Evolutionary conservation across 768 basidiomycete genomes (phyloP), one percentile per base, ranked within the genome.

Genomic region (Lyophyllum shimeji): DNA sequence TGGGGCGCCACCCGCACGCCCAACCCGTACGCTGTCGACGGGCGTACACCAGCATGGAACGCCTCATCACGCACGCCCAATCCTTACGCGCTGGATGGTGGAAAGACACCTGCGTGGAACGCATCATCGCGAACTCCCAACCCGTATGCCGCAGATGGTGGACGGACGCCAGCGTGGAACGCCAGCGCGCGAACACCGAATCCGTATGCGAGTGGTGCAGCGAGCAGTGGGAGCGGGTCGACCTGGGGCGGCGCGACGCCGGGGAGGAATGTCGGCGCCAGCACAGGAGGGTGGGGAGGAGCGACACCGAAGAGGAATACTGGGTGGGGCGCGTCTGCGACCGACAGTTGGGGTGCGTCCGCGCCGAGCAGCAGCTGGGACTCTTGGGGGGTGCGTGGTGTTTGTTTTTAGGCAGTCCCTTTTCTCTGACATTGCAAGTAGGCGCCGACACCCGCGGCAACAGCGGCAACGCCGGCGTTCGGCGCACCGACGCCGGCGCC

Each of bases 111-210:
- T 29, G 84, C 80, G 17, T 86, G 82, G 87, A 82, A 78, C 50
- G 80, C 82, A 24, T 80, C 79, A 1, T 82, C 84, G 18, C 73
- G 83, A 53, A 90, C 89, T 11, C 89, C 89, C 1, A 91, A 90
- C 64, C 85, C 88, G 7, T 83, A 82, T 55, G 82, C 74, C 54
- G 81, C 73, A 29, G 81, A 81, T 43, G 79, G 86, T 17, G 78
- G 85, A 31, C 77, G 79, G 54, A 91, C 90, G 7, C 89, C 90
- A 0, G 87, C 86, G 15, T 87, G 86, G 80, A 81, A 76, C 57
- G 79, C 79, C 7, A 73, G 75, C 40, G 81, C 83, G 25, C 74
- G 82, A 52, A 90, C 90, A 2, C 89, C 90, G 3, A 91, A 90
- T 67, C 87, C 88, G 0, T 87, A 90, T 56, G 68, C 75, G 15